A percentile compares a stretch with the other conserved stretches of the same genome.
Conservation (phyloP, 2,329 filamentous ascomycete species). For the Teratosphaeria viscida region DNA sequence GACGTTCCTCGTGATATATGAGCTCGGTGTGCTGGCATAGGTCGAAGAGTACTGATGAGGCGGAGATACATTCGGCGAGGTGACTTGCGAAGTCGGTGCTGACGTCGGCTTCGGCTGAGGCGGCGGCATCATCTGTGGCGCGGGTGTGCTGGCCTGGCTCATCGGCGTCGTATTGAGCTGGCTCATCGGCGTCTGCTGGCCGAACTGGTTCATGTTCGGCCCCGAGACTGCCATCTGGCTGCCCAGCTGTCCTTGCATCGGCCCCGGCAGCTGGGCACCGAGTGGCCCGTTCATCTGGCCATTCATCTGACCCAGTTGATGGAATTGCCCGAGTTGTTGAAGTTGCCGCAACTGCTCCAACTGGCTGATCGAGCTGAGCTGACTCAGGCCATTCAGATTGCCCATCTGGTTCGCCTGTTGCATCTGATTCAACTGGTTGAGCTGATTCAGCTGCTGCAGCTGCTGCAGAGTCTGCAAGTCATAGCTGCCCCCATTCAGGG, state of each 20-base stretch:
- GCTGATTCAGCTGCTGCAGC: conserved; percentile 70
- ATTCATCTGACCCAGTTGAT: conserved; percentile 1
- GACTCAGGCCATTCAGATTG: conserved; percentile 6
- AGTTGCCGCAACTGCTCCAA: conserved; percentile 6
- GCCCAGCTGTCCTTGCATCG: neutral
- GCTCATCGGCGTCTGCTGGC: neutral
- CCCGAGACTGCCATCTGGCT: neutral
- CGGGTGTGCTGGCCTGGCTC: neutral
- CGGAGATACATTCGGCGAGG: conserved; percentile 91
- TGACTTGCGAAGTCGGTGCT: conserved; percentile 74
- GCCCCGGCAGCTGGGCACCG: neutral
- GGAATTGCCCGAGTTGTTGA: conserved; percentile 1
- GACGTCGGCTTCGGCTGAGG: conserved; percentile 71
- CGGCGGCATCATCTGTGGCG: conserved; percentile 47
- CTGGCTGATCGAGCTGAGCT: conserved; percentile 10
- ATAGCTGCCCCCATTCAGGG: conserved; percentile 36
- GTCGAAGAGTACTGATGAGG: conserved; percentile 66
- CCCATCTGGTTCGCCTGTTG: conserved; percentile 18
- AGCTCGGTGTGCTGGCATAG: conserved; percentile 48
- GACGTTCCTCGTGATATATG: conserved; percentile 48
- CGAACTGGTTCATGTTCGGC: neutral
- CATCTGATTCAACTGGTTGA: conserved; percentile 15
- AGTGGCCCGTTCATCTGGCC: neutral
- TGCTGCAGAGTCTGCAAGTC: conserved; percentile 51
- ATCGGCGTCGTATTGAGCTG: neutral